Evolutionary conservation across 805 yeast species (phyloP), one percentile per base, ranked within the genome.

Genomic region (Ogataea trehaloabstinens): DNA sequence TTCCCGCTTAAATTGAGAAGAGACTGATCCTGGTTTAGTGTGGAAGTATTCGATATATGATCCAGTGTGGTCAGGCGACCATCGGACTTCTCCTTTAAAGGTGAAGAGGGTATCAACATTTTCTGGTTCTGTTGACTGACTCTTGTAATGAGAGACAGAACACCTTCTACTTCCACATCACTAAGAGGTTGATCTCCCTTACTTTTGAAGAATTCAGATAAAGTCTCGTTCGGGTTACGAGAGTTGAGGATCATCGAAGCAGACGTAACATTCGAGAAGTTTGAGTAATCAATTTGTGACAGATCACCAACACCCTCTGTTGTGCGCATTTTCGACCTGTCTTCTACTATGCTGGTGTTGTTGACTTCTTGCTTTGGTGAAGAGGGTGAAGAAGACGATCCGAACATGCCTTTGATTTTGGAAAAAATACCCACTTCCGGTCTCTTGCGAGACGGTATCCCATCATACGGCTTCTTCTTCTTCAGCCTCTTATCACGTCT

Each of bases 91-190:
- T 19, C 22, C 13, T 18, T 18, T 7, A 30, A 10, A 19, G 30
- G 42, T 3, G 40, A 38, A 5, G 49, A 41, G 20, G 40, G 47
- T 11, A 27, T 7, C 8, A 37, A 35, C 11, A 41, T 24, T 25
- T 32, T 34, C 24, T 41, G 41, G 25, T 32, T 40, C 20, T 45
- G 53, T 17, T 45, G 56, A 40, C 63, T 58, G 5, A 70, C 64
- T 44, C 69, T 73, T 15, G 66, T 64, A 42, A 75, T 66, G 13
- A 85, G 60, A 5, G 89, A 75, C 44, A 81, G 56, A 1, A 86
- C 91, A n/a, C 95, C 95, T 60, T 83, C 91, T 52, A 80, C 73
- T 57, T 87, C 95, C 30, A 85, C 68, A 18, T 81, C 87, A 11
- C 80, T 69, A 44, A 87, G 66, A 4, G 91, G 88, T n/a, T 63